Conservation (phyloP, 169 alveolate species). For the Eimeria brunetti region DNA sequence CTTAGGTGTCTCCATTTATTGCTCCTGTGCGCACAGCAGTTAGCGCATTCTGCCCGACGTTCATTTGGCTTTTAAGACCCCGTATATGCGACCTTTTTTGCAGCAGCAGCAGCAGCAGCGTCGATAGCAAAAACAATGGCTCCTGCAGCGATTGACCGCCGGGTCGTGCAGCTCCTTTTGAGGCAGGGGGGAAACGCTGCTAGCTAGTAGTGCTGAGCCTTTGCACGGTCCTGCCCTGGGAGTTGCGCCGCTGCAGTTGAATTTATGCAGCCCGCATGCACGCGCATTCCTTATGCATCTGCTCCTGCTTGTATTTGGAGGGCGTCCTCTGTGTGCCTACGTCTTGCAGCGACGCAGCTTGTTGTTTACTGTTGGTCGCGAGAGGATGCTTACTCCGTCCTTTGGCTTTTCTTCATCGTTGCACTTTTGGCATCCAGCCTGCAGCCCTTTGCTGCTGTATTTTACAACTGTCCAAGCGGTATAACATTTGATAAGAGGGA, state of each 20-base stretch:
- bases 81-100: not conserved
- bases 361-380: not conserved
- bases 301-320: conserved; percentile 1
- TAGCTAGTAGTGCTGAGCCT: conserved; percentile 12
- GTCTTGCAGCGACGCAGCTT: not conserved
- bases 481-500: not conserved
- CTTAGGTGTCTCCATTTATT: not conserved
- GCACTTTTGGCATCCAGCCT: conserved; percentile 7
- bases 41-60: not conserved
- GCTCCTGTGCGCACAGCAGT: conserved; percentile 21
- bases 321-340: not conserved
- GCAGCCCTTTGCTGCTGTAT: conserved; percentile 2
- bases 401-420: not conserved
- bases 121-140: not conserved
- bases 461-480: not conserved
- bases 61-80: not conserved
- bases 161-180: not conserved
- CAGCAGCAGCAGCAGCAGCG: conserved; percentile 31
- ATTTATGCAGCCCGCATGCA: not conserved
- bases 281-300: not conserved
- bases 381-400: not conserved
- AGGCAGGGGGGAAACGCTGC: not conserved
- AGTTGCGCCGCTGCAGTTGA: not conserved
- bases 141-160: not conserved
- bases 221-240: not conserved